Evolutionary conservation across 208 protist genomes (phyloP).

Genomic region (Lotmaria passim): DNA sequence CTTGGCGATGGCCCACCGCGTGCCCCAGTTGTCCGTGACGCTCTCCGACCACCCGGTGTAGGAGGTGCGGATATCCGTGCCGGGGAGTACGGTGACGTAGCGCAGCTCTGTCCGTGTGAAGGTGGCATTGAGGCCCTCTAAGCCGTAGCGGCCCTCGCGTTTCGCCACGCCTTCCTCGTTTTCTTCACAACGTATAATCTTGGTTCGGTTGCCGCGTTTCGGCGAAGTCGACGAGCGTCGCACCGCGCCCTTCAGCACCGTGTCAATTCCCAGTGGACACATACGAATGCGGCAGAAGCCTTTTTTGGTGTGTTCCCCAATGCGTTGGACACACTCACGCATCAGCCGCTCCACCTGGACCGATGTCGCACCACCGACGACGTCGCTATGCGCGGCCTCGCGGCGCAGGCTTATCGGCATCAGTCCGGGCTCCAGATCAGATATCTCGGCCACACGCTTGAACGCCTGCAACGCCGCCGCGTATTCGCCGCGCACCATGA

Average conservation of each 20-base stretch:
- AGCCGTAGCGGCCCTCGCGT: conserved; percentile 1
- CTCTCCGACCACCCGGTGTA: neutral
- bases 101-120: neutral
- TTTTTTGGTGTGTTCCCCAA: neutral
- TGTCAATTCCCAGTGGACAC: conserved; percentile 14
- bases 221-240: neutral
- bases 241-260: neutral
- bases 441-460: conserved; percentile 26
- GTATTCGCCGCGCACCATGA: conserved; percentile 51
- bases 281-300: neutral
- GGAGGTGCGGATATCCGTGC: neutral
- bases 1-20: neutral
- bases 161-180: neutral
- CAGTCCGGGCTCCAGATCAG: conserved; percentile 22
- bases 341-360: conserved; percentile 30
- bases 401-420: conserved; percentile 19
- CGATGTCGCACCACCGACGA: conserved; percentile 15
- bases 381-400: conserved; percentile 18
- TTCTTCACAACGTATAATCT: neutral
- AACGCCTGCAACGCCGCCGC: conserved; percentile 29
- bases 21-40: conserved; percentile 11
- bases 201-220: neutral
- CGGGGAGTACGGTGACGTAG: neutral
- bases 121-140: neutral
- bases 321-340: conserved; percentile 12